Evolutionary conservation across 2,329 filamentous ascomycete species (phyloP).

Genomic region (Alternaria longipes): DNA sequence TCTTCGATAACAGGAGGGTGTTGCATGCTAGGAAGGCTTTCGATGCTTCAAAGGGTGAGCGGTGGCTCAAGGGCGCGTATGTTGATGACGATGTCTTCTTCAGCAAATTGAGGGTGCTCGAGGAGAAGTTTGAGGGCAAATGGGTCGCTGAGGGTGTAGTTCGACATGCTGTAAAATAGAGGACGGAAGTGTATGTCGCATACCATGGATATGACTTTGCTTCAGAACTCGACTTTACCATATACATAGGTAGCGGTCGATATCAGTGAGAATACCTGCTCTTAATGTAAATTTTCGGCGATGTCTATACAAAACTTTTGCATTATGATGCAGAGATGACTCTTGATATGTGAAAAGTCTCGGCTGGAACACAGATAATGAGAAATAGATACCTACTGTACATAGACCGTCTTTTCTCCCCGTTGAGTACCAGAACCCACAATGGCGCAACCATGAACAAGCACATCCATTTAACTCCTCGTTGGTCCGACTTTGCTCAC

Average conservation of each 20-base stretch:
- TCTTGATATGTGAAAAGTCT: neutral
- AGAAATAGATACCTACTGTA: neutral
- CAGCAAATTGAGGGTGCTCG: slow-evolving; percentile 57
- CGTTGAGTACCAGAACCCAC: neutral
- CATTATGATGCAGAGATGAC: neutral
- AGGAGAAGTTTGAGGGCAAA: slow-evolving; percentile 45
- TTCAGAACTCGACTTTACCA: neutral
- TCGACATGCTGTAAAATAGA: slow-evolving; percentile 25
- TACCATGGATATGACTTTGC: neutral
- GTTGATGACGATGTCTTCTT: slow-evolving; percentile 72
- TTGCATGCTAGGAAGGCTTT: slow-evolving; percentile 85
- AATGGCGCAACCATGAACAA: neutral
- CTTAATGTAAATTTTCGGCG: neutral
- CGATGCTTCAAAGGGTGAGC: slow-evolving; percentile 69
- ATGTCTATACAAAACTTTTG: neutral
- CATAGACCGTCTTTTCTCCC: neutral
- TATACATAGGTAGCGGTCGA: neutral
- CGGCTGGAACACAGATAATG: neutral
- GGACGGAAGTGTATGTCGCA: neutral
- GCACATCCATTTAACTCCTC: neutral
- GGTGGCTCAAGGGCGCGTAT: slow-evolving; percentile 90
- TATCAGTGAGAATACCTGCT: neutral
- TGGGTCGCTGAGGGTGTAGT: slow-evolving; percentile 50
- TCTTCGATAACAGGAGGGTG: slow-evolving; percentile 92
- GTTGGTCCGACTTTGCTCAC: neutral